Evolutionary conservation across 352 stramenopile species (phyloP).

Genomic region (Phytophthora boehmeriae): DNA sequence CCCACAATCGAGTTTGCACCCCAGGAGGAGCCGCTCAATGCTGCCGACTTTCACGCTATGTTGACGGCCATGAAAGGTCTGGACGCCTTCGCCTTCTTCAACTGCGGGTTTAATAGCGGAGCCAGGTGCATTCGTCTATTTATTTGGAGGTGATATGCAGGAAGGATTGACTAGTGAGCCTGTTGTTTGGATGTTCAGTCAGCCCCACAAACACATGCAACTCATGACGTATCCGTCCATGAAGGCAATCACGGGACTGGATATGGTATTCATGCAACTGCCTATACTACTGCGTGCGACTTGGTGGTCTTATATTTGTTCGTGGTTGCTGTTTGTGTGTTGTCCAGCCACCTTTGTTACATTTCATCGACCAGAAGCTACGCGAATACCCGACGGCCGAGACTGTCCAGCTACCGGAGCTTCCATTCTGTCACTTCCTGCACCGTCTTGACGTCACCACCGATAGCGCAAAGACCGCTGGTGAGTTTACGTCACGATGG

Average conservation of each 20-base stretch:
- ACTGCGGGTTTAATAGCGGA: slow-evolving; percentile 83
- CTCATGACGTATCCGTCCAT: slow-evolving; percentile 84
- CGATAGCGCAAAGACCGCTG: slow-evolving; percentile 51
- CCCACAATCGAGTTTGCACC: slow-evolving; percentile 72
- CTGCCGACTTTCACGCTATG: slow-evolving; percentile 64
- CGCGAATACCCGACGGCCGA: slow-evolving; percentile 34
- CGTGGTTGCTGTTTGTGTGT: slow-evolving; percentile 1
- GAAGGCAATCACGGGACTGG: slow-evolving; percentile 56
- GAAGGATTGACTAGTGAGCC: slow-evolving; percentile 6
- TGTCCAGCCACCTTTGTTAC: slow-evolving; percentile 66
- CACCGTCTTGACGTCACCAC: slow-evolving; percentile 54
- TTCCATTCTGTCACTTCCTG: slow-evolving; percentile 79
- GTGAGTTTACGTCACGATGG: slow-evolving; percentile 22
- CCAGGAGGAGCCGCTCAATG: slow-evolving; percentile 61
- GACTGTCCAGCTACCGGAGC: slow-evolving; percentile 60
- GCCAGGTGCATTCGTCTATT: slow-evolving; percentile 49
- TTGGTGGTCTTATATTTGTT: background rate
- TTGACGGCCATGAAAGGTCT: slow-evolving; percentile 75
- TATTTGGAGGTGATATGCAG: background rate
- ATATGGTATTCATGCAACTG: slow-evolving; percentile 48
- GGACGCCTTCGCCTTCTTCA: slow-evolving; percentile 86
- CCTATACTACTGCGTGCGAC: background rate
- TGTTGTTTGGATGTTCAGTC: slow-evolving; percentile 38
- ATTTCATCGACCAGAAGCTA: slow-evolving; percentile 72
- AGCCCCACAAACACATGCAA: slow-evolving; percentile 91